These are phyloP conservation scores for Ogataea nakhonphanomensis DNA, from an alignment of 805 yeast species.

Conservation along the genomic window DNA sequence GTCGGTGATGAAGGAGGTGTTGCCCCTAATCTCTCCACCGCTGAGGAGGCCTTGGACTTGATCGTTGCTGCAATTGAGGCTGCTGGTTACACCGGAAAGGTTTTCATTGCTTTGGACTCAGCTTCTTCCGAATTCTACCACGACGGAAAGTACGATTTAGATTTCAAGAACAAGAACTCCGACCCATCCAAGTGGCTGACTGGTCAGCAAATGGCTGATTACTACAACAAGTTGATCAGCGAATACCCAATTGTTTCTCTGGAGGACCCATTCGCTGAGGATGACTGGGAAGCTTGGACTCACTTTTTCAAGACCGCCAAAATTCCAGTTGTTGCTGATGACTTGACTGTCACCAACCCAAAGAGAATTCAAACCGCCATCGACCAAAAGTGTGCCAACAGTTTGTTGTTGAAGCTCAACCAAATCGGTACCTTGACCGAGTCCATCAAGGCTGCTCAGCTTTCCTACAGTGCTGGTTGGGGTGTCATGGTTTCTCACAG, in stretches of 20 bases:
- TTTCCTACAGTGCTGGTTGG: constrained; percentile 95
- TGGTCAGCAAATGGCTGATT: constrained; percentile 80
- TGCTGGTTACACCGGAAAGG: constrained; percentile 95
- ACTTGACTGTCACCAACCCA: constrained; percentile 98
- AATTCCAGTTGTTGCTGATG: constrained; percentile 95
- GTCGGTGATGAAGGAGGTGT: constrained; percentile 99
- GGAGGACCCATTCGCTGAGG: constrained; percentile 99
- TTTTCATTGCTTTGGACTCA: constrained; percentile 90
- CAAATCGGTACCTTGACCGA: constrained; percentile 97
- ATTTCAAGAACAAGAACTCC: constrained; percentile 95
- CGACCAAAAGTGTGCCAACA: constrained; percentile 93
- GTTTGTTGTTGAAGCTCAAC: constrained; percentile 94
- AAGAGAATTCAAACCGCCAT: constrained; percentile 90
- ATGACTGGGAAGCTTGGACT: constrained; percentile 98
- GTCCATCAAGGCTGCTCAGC: constrained; percentile 95
- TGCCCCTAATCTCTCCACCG: constrained; percentile 94
- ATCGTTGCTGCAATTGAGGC: constrained; percentile 82
- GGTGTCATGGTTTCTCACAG: constrained; percentile 99
- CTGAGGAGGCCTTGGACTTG: constrained; percentile 96
- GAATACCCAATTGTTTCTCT: constrained; percentile 97
- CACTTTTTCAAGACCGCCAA: constrained; percentile 75
- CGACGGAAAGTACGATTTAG: constrained; percentile 96
- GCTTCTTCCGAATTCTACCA: constrained; percentile 98
- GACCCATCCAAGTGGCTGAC: constrained; percentile 88
- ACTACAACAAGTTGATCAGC: constrained; percentile 74